Conservation (phyloP, 371 early-diverging fungal species). For the Mucor indicus region DNA sequence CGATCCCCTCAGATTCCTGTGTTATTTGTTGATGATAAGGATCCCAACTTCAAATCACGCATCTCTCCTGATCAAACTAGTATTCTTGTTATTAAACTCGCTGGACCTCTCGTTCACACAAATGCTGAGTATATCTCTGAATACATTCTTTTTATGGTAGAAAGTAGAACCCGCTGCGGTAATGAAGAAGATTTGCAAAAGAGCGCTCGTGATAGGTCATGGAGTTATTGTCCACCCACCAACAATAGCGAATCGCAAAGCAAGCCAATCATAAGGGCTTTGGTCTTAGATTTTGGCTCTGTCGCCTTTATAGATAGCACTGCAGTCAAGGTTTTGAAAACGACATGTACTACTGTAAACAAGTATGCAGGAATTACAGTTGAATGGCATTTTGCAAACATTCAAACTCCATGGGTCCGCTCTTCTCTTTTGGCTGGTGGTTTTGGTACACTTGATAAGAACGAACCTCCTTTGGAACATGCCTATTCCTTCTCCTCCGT, state of each 20-base stretch:
- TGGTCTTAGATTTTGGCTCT: conserved; percentile 76
- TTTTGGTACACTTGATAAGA: not conserved
- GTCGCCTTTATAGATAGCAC: conserved; percentile 78
- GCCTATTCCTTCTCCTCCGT: too few species aligned
- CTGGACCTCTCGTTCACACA: conserved; percentile 14
- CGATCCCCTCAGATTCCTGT: too few species aligned
- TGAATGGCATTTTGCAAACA: conserved; percentile 34
- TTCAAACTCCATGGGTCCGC: conserved; percentile 1
- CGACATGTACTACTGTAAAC: conserved; percentile 38
- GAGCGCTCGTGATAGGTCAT: conserved; percentile 36
- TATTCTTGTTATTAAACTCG: conserved; percentile 7
- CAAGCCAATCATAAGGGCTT: not conserved
- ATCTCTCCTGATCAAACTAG: conserved; percentile 4
- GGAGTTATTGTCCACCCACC: conserved; percentile 24
- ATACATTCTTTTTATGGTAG: conserved; percentile 5
- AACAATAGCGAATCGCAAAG: not conserved
- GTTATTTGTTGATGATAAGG: conserved; percentile 10
- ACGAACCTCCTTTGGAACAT: too few species aligned
- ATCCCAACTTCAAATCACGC: conserved; percentile 6
- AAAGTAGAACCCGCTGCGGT: conserved; percentile 10
- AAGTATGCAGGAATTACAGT: conserved; percentile 31
- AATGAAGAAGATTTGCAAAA: too few species aligned
- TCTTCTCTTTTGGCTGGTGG: not conserved
- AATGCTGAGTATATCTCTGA: conserved; percentile 21
- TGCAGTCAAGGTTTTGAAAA: conserved; percentile 68